Evolutionary conservation across 1,139 yeast species (phyloP), one percentile per base, ranked within the genome.

Genomic region (Magnusiomyces sp.): DNA sequence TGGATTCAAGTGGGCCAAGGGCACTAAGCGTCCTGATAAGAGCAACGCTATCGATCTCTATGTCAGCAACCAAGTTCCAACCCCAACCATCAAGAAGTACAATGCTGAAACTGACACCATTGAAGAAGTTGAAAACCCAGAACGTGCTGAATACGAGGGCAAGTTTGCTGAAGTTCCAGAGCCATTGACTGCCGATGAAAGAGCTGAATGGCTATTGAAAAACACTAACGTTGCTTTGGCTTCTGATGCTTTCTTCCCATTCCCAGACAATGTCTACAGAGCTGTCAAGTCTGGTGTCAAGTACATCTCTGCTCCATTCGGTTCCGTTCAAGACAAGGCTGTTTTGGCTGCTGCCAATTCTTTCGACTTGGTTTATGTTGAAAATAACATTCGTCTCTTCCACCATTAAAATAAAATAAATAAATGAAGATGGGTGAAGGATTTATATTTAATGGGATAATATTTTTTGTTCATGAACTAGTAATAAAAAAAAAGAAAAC

Each of bases 211-310:
- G 97, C 71, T 83, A 59, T 64, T 73, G 56, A 80, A 89, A 73
- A 77, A 88, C 67, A 78, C 73, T 54, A 81, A 86, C 61, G 98
- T 94, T 54, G 90, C 97, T 9, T 76, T 89, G 61, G 84, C 97
- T 16, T 88, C 97, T 2, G 98, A 92, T 69, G 98, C 98, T 40
- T 92, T 92, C 80, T 92, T 92, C 95, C 98, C 98, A 72, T 92
- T 92, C 92, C 95, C 97, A 58, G 98, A 92, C 71, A 92, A 94
- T 65, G 96, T 94, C 60, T 89, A 90, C 80, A 81, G 98, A 70
- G 97, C 97, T 55, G 96, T 83, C 50, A 82, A 87, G 74, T 84
- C 95, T 27, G 98, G 98, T 68, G 98, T 89, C 62, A 88, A 86
- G 71, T 92, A 74, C 73, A 77, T 92, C 65, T 95, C 96, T 62